Base-by-base conservation (phyloP, 345 rosid genomes). In the Pistacia vera region DNA sequence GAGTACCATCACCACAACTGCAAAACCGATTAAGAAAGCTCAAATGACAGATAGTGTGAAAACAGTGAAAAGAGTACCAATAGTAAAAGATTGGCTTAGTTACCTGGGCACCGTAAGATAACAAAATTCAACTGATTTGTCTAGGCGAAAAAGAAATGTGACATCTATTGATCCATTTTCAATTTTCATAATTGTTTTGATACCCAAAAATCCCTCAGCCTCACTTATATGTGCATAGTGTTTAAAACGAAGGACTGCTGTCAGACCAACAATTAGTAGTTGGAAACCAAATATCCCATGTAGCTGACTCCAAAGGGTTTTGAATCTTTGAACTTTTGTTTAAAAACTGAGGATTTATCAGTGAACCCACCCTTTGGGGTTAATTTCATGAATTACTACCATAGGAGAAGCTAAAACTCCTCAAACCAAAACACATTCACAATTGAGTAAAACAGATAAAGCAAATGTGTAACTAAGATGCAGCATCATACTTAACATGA, bases 1-100 rank as follows among this genome's bases (percentile, higher is more conserved):
- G 97, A 54, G 90, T 79, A 74, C 97, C 99, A 89, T 97, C 99
- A 79, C 98, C 99, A 12, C 99, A 95, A 82, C 99, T 97, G 86
- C 83, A 85, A 77, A 79, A 61, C 38, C 76, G 80, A 77, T 38
- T 65, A 52, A 41, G 71, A 77, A 60, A 66, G 76, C 63, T 72
- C 70, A 79, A 72, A 75, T 22, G 55, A 38, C 60, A 16, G 8
- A 17, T 28, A 11, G 17, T 49, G 49, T 46, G 22, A 61, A 14
- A 72, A 46, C 44, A 35, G 16, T 48, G 18, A 61, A 46, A 9
- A 25, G 14, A 36, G 44, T 5, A 28, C 16, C 18, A 61, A 72
- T 8, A 8, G 0, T 28, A 61, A 4, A 48, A 5, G 22, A 10
- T 72, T 48, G 33, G 44, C 56, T 60, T 22, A 4, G 36, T 33